Percentiles rank a stretch among this genome's conserved stretches.
Conservation (phyloP, 768 basidiomycete genomes). For the Paxillus rubicundulus region DNA sequence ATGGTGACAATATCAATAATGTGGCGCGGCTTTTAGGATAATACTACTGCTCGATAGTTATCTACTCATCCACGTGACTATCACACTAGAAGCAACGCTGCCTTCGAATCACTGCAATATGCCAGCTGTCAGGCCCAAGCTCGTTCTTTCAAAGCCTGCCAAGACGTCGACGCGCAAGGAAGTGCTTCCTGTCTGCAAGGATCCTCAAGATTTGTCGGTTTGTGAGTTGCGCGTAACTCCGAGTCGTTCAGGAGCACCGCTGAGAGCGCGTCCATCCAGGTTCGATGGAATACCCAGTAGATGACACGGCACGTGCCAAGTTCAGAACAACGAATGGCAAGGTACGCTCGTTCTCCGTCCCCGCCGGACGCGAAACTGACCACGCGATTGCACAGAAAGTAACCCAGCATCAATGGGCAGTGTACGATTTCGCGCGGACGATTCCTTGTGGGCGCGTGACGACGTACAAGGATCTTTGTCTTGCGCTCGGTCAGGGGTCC, state of each 20-base stretch:
- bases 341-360: constrained; percentile 8
- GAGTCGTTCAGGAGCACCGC: no score
- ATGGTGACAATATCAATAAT: no score
- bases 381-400: constrained; percentile 37
- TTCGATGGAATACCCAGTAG: constrained; percentile 12
- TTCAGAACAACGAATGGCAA: constrained; percentile 31
- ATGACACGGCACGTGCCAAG: constrained; percentile 10
- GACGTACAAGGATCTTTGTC: constrained; percentile 55
- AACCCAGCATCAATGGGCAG: constrained; percentile 56
- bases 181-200: background rate
- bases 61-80: no score
- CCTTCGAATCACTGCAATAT: no score
- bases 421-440: constrained; percentile 51
- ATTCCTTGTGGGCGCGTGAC: constrained; percentile 53
- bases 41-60: no score
- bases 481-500: constrained; percentile 50
- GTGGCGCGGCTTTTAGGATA: no score
- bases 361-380: background rate
- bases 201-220: constrained; percentile 1
- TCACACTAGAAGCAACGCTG: no score
- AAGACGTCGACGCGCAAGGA: background rate
- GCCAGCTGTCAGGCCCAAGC: background rate
- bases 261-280: constrained; percentile 2
- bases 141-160: background rate
- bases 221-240: constrained; percentile 2